Percentiles rank a stretch among this genome's conserved stretches.
Evolutionary conservation across 2,329 filamentous ascomycete genomes (phyloP).

Genomic region (Macrophomina pseudophaseolina): DNA sequence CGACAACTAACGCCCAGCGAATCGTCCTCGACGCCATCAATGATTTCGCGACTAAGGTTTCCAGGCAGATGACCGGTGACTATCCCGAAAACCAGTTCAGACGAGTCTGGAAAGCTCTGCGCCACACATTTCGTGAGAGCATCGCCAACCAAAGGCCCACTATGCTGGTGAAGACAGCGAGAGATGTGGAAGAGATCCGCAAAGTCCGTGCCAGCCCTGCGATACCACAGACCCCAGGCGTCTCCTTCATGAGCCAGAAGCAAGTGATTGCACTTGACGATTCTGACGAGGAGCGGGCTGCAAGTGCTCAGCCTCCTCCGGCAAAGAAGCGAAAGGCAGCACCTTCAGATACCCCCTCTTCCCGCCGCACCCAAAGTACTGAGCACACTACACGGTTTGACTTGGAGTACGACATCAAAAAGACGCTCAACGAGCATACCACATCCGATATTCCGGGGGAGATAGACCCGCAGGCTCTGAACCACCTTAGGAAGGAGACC

Average conservation of each 20-base stretch:
- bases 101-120: slow-evolving; percentile 51
- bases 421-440: slow-evolving; percentile 34
- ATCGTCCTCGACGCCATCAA: slow-evolving; percentile 66
- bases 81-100: slow-evolving; percentile 47
- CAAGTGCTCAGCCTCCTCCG: background rate
- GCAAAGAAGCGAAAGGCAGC: slow-evolving; percentile 42
- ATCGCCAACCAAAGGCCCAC: slow-evolving; percentile 39
- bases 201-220: background rate
- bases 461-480: slow-evolving; percentile 42
- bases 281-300: slow-evolving; percentile 29
- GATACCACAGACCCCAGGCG: background rate
- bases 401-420: slow-evolving; percentile 39
- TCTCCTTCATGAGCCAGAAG: background rate
- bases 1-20: slow-evolving; percentile 66
- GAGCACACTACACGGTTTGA: slow-evolving; percentile 30
- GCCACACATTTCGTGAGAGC: slow-evolving; percentile 58
- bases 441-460: slow-evolving; percentile 40
- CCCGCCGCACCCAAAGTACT: background rate
- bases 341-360: background rate
- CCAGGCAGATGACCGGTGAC: slow-evolving; percentile 60
- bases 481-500: slow-evolving; percentile 37
- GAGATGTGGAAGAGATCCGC: background rate
- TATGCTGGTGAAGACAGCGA: slow-evolving; percentile 25
- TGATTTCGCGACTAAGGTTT: slow-evolving; percentile 61
- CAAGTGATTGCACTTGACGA: slow-evolving; percentile 32